phyloP scores from a whole-genome alignment of 768 basidiomycete species.

The Pleurotus sapidus region DNA sequence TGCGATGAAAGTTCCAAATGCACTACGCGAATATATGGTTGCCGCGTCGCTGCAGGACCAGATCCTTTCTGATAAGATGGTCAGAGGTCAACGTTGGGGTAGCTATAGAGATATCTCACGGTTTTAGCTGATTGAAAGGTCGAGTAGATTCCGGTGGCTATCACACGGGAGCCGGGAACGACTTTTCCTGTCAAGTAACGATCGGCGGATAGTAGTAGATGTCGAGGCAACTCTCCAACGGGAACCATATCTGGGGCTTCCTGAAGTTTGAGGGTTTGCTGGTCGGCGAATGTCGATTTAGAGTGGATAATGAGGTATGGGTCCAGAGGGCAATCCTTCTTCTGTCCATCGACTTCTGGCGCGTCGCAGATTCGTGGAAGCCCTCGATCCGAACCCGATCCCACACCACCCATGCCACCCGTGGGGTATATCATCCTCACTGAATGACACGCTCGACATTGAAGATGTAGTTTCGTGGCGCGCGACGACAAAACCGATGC shows the following conservation, averaged over 20 bases:
- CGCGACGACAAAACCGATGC: conserved; percentile 92
- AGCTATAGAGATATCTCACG: conserved; percentile 31
- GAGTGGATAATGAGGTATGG: conserved; percentile 96
- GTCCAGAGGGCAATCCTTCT: conserved; percentile 94
- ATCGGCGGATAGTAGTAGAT: conserved; percentile 91
- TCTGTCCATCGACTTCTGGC: conserved; percentile 72
- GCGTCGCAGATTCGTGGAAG: conserved; percentile 89
- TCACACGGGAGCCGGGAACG: conserved; percentile 92
- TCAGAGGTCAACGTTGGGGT: neutral
- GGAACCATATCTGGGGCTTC: conserved; percentile 99
- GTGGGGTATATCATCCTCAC: conserved; percentile 76
- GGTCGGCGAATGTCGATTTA: conserved; percentile 92
- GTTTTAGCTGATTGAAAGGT: conserved; percentile 90
- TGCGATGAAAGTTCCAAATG: conserved; percentile 90
- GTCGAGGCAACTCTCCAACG: conserved; percentile 94
- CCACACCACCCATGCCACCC: conserved; percentile 82
- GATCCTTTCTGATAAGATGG: conserved; percentile 58
- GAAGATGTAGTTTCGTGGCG: conserved; percentile 87
- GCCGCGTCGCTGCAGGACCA: conserved; percentile 86
- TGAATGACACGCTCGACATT: conserved; percentile 88
- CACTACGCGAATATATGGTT: conserved; percentile 90
- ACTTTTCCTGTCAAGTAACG: conserved; percentile 90
- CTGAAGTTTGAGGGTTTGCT: conserved; percentile 94
- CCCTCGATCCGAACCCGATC: conserved; percentile 79
- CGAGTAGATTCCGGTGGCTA: conserved; percentile 95